Percentiles rank a stretch among this genome's conserved stretches.
These are phyloP conservation scores for Larix sibirica DNA, from an alignment of 83 land plant genomes.

Conservation along the genomic window DNA sequence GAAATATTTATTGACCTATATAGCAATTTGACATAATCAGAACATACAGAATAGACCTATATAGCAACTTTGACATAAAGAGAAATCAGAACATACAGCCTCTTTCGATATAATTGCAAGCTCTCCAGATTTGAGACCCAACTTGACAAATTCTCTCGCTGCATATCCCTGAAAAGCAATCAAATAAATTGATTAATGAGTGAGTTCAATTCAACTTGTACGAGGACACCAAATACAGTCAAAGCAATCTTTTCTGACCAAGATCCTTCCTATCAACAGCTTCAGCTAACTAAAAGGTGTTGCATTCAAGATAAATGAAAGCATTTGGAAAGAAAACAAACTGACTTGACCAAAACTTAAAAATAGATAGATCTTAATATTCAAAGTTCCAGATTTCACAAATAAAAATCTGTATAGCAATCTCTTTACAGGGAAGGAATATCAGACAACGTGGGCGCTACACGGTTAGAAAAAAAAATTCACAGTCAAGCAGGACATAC, in stretches of 20 bases:
- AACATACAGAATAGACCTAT: conserved; percentile 46
- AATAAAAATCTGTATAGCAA: not conserved
- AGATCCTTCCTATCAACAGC: not conserved
- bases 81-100: conserved; percentile 55
- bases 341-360: not conserved
- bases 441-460: not conserved
- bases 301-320: not conserved
- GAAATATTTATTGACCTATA: not conserved
- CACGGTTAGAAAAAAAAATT: too few species aligned
- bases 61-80: not conserved
- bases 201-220: not conserved
- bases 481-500: not conserved
- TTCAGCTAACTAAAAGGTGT: not conserved
- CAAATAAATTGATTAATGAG: not conserved
- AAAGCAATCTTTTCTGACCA: not conserved
- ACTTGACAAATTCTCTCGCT: conserved; percentile 91
- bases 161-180: conserved; percentile 85
- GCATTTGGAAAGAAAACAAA: not conserved
- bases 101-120: conserved; percentile 96
- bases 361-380: not conserved
- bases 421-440: not conserved
- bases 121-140: conserved; percentile 84
- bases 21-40: not conserved
- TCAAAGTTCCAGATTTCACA: not conserved
- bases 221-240: not conserved